Conservation (phyloP, 306 rosid genomes). For the Cucurbita argyrosperma region DNA sequence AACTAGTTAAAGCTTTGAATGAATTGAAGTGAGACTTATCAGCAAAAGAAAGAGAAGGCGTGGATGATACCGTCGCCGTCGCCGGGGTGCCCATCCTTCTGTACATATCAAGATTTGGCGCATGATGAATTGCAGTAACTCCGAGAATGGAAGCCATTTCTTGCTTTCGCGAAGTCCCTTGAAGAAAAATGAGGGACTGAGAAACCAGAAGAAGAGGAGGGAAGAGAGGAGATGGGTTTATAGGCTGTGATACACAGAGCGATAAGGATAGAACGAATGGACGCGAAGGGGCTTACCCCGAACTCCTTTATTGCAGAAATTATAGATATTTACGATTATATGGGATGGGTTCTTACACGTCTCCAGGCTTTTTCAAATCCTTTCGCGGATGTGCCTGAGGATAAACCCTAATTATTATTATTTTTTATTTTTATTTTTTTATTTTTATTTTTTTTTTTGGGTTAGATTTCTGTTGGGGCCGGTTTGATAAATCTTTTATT, state of each 20-base stretch:
- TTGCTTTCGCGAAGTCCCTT: not conserved
- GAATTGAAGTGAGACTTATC: slow-evolving; percentile 46
- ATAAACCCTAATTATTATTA: not conserved
- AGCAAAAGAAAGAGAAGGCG: slow-evolving; percentile 24
- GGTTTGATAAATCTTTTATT: no score
- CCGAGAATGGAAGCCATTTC: slow-evolving; percentile 58
- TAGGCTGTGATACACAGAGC: not conserved
- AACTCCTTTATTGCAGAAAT: not conserved
- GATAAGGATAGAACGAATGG: slow-evolving; percentile 14
- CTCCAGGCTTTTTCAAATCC: not conserved
- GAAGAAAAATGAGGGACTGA: not conserved
- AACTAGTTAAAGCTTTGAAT: slow-evolving; percentile 22
- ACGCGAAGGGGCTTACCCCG: not conserved
- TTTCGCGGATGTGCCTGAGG: not conserved
- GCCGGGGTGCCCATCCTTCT: slow-evolving; percentile 13
- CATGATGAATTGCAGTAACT: slow-evolving; percentile 46
- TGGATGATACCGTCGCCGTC: slow-evolving; percentile 8
- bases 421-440: no score
- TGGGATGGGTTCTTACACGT: not conserved
- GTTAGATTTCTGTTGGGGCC: no score
- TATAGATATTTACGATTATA: not conserved
- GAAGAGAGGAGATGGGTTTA: not conserved
- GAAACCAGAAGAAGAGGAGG: not conserved
- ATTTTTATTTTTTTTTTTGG: no score
- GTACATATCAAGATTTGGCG: slow-evolving; percentile 33